Evolutionary conservation across 2,329 filamentous ascomycete species (phyloP), one percentile per base, ranked within the genome.

Genomic region (Trichocomaceae sp.): DNA sequence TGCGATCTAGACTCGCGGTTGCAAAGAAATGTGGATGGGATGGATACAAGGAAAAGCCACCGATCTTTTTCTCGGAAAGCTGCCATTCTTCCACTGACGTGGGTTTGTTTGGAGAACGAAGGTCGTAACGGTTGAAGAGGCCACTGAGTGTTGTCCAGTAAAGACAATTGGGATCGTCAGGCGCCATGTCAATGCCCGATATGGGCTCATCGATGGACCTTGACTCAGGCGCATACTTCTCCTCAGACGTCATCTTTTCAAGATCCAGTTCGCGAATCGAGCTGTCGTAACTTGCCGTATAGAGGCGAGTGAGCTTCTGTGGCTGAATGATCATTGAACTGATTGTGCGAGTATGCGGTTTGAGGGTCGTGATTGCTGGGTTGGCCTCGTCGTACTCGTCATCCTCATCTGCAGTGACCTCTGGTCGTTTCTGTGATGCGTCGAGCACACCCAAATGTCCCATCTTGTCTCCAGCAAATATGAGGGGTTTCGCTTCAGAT

Each of bases 381-480:
- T 89, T 83, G 0, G 84, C 75, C 10, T 80, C 72, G 0, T 86
- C 81, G 1, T 78, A 78, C 1, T 88, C 86, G 39, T 82, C 81
- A 26, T 83, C 81, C 8, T 88, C 84, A n/a, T 66, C 61, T 33
- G 63, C 64, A 31, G 58, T 54, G 22, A 49, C 51, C 2, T 44
- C 79, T 74, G n/a, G 78, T 73, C 61, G 77, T 69, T 60, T 76
- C 68, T 47, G 79, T 65, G 2, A 67, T 1, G 86, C 90, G 66
- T 99, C 92, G 53, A 96, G 92, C 1, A 99, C 83, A 0, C 93
- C 93, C 56, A 97, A 78, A 22, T 90, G 88, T 1, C 93, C 92
- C 60, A 95, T 81, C 68, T 99, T 99, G 65, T 99, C 93, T 10
- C 92, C 92, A 0, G 92, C 92, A 66, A 99, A 95, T 1, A 97